Conservation (phyloP, 106 monocot species). For the Dactylorhiza incarnata region DNA sequence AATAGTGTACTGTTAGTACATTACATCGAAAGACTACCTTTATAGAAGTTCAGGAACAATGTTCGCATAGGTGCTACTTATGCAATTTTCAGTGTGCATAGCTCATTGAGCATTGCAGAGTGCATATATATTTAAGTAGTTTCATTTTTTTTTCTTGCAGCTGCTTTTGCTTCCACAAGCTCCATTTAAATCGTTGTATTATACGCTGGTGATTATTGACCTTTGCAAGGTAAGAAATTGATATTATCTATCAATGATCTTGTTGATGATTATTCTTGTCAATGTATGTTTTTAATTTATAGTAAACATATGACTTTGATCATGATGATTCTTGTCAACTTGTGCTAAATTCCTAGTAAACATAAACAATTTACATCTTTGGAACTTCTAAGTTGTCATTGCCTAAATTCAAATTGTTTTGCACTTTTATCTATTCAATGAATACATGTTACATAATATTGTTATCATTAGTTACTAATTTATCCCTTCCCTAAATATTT, state of each 20-base stretch:
- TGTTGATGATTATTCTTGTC: not conserved
- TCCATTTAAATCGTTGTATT: conserved; percentile 85
- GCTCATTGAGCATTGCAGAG: not conserved
- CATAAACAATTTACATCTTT: not conserved
- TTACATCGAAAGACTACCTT: not conserved
- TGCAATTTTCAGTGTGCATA: not conserved
- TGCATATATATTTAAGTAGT: not conserved
- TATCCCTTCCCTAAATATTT: not conserved
- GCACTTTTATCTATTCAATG: too few species aligned
- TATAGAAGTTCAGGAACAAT: not conserved
- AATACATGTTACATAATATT: too few species aligned
- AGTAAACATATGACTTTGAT: not conserved
- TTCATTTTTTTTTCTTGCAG: conserved; percentile 42
- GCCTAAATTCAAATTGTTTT: not conserved
- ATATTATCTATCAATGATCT: not conserved
- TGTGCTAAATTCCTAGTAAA: not conserved
- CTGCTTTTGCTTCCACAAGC: conserved; percentile 70
- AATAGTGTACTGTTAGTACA: not conserved
- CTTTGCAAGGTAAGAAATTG: conserved; percentile 80
- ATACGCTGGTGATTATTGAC: conserved; percentile 89
- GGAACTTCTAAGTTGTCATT: not conserved
- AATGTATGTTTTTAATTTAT: not conserved
- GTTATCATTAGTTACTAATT: not conserved
- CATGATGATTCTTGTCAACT: not conserved
- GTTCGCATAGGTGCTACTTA: not conserved